Evolutionary conservation across 2,329 filamentous ascomycete genomes (phyloP).

Genomic region (Penicillium psychrosexuale): DNA sequence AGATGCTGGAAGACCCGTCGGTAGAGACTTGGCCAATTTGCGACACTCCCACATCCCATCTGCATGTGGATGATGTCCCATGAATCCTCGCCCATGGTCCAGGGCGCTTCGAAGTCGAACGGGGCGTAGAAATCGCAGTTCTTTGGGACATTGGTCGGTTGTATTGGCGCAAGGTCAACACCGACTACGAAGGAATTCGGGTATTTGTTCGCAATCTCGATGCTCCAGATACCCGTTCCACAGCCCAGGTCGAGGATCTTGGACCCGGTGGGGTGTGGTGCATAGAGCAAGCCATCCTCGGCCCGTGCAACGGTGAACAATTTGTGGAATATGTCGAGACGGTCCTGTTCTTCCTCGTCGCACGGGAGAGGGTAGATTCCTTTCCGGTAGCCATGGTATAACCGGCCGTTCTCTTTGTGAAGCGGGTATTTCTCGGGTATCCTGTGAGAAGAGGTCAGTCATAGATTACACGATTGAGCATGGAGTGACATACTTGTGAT

Average conservation of each 20-base stretch:
- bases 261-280: constrained; percentile 40
- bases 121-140: constrained; percentile 66
- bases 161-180: constrained; percentile 61
- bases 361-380: constrained; percentile 74
- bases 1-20: constrained; percentile 69
- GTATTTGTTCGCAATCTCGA: constrained; percentile 74
- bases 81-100: constrained; percentile 63
- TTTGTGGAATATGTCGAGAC: constrained; percentile 79
- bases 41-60: constrained; percentile 73
- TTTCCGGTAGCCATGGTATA: constrained; percentile 65
- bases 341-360: constrained; percentile 73
- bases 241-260: constrained; percentile 68
- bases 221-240: constrained; percentile 88
- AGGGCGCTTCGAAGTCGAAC: constrained; percentile 74
- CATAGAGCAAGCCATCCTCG: constrained; percentile 43
- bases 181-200: constrained; percentile 58
- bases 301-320: constrained; percentile 65
- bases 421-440: constrained; percentile 37
- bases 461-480: neutral
- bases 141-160: constrained; percentile 65
- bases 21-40: constrained; percentile 73
- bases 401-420: constrained; percentile 65
- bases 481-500: constrained; percentile 19
- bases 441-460: constrained; percentile 21
- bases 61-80: constrained; percentile 84